phyloP scores from a whole-genome alignment of 2,329 filamentous ascomycete genomes.

The Epichloe hybrida region DNA sequence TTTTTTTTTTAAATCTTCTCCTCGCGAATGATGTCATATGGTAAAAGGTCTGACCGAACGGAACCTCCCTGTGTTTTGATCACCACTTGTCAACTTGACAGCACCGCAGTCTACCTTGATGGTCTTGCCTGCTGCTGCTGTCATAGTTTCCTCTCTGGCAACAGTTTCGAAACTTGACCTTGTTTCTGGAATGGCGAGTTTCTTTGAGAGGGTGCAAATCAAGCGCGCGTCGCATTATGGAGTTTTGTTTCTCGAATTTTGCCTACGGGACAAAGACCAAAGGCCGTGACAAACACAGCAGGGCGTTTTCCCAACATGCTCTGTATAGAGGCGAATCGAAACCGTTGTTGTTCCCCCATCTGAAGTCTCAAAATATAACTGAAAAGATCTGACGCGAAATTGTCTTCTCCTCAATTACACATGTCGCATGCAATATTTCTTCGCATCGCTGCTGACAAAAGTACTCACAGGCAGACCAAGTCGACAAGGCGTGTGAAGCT shows the following conservation, averaged over 20 bases:
- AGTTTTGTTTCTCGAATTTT: constrained; percentile 31
- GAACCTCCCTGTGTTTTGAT: constrained; percentile 33
- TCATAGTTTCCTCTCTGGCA: neutral
- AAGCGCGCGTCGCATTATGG: constrained; percentile 32
- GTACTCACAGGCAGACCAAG: neutral
- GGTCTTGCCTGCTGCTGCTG: neutral
- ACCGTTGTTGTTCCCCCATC: constrained; percentile 34
- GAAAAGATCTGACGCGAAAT: constrained; percentile 58
- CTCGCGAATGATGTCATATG: constrained; percentile 39
- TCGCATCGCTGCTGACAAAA: neutral
- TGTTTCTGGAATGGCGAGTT: neutral
- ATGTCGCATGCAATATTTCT: neutral
- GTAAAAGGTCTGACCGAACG: constrained; percentile 52
- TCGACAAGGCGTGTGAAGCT: neutral
- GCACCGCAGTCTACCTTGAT: neutral
- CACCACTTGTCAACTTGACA: constrained; percentile 1
- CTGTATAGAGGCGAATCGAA: constrained; percentile 20
- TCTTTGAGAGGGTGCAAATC: neutral
- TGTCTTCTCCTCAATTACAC: constrained; percentile 1
- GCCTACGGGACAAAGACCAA: constrained; percentile 38
- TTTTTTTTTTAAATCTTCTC: neutral
- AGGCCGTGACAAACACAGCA: constrained; percentile 41
- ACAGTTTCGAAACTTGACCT: too few species aligned
- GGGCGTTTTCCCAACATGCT: constrained; percentile 2
- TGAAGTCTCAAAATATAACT: constrained; percentile 44